Evolutionary conservation across 2,329 filamentous ascomycete species (phyloP).

Genomic region (Exserohilum rostratum): DNA sequence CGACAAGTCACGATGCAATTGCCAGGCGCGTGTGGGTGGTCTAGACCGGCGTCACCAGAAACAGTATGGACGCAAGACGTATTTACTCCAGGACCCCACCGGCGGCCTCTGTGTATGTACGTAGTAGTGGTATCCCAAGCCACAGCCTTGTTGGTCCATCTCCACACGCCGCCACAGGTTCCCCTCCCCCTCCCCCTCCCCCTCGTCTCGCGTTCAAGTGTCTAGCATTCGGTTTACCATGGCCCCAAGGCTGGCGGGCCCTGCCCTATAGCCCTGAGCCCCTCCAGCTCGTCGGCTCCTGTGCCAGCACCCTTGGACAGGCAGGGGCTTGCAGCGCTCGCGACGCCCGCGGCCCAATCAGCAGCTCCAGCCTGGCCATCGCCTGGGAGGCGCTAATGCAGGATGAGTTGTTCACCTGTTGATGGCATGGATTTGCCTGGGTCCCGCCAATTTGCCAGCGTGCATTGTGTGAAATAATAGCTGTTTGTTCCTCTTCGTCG

Average conservation of each 20-base stretch:
- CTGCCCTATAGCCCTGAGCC: conserved; percentile 5
- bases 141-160: neutral
- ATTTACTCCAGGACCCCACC: no score
- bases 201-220: no score
- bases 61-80: no score
- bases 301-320: conserved; percentile 6
- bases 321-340: conserved; percentile 12
- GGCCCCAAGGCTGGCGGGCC: no score
- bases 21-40: no score
- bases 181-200: no score
- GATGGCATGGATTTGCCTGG: conserved; percentile 32
- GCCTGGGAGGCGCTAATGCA: conserved; percentile 46
- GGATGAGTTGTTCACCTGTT: conserved; percentile 48
- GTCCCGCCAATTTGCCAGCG: conserved; percentile 30
- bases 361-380: conserved; percentile 17
- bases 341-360: conserved; percentile 30
- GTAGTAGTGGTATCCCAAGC: no score
- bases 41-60: no score
- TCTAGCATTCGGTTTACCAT: no score
- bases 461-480: conserved; percentile 36
- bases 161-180: no score
- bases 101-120: no score
- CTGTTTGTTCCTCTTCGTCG: conserved; percentile 12
- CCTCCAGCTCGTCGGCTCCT: conserved; percentile 13
- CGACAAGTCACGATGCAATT: no score